Base-by-base conservation (phyloP, 805 yeast genomes). In the Suhomyces emberorum region DNA sequence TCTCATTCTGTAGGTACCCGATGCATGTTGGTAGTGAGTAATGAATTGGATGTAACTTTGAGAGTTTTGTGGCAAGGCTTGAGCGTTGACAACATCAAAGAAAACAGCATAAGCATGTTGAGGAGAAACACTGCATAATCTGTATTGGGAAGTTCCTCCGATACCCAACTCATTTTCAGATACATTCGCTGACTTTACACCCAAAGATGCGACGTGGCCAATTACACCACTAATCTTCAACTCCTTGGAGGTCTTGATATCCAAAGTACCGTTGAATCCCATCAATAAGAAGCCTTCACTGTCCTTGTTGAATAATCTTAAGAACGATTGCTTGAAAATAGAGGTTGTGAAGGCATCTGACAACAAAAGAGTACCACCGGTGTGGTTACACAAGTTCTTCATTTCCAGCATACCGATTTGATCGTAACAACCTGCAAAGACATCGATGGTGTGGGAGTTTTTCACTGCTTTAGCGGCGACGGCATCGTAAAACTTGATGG, bases 341-440 rank as follows among this genome's bases (percentile, higher is more conserved):
- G 96, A 82, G 10, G 97, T 89, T 28, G 95, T 88, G 69, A 91
- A 91, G 8, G 96, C 88, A 68, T 89, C 98, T 3, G 95, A 76
- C 51, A 89, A 77, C 28, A 91, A 78, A 42, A 91, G 65, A 15
- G 83, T 82, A 64, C 98, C 98, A 46, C 97, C 97, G 7, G 96
- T 88, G 49, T 77, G 72, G 61, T 85, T 83, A 40, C 95, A 77
- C 45, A 91, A 68, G 40, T 81, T 72, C 64, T 88, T 84, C 97
- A 89, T 89, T 68, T 89, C 98, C 51, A 80, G 81, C 70, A 89
- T 77, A 57, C 98, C 98, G 41, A 88, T 83, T 72, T 89, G 98
- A 66, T 89, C 98, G 60, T 87, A 88, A 67, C 96, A 86, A 44
- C 97, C 96, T 20, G 95, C 95, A 63, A 86, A 88, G 32, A 89